These are phyloP conservation scores for Kwoniella heveanensis DNA, from an alignment of 768 basidiomycete species.

Conservation along the genomic window DNA sequence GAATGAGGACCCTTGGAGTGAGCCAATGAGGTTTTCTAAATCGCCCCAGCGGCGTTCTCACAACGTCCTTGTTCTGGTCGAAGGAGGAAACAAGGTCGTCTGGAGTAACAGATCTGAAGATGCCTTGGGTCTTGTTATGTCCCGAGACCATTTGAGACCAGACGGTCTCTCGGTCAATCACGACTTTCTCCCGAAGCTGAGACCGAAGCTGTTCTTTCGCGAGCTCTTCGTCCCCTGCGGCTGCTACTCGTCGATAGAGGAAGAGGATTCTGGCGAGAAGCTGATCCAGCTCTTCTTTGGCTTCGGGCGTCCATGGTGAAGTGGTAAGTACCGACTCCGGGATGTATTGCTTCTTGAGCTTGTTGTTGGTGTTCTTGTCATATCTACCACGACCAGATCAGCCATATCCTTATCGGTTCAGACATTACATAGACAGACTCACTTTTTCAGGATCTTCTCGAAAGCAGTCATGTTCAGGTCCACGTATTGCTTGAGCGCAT, in stretches of 20 bases:
- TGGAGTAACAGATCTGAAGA: conserved; percentile 45
- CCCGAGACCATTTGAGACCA: conserved; percentile 70
- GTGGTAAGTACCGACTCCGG: conserved; percentile 69
- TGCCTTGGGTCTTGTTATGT: conserved; percentile 64
- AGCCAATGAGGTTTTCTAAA: conserved; percentile 62
- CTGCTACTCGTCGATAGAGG: conserved; percentile 83
- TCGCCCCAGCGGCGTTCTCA: conserved; percentile 69
- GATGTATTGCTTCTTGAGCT: conserved; percentile 76
- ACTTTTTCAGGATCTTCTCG: conserved; percentile 95
- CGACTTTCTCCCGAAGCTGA: conserved; percentile 81
- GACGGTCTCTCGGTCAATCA: conserved; percentile 96
- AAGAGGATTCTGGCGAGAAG: conserved; percentile 66
- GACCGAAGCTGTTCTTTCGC: conserved; percentile 82
- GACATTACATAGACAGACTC: conserved; percentile 44
- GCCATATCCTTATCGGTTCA: not conserved
- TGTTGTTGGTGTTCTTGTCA: conserved; percentile 79
- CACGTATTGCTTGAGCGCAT: conserved; percentile 78
- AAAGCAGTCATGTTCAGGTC: conserved; percentile 92
- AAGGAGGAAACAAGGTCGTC: conserved; percentile 59
- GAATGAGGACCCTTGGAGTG: conserved; percentile 66
- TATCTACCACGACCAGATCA: too few relatives aligned
- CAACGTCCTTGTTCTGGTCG: conserved; percentile 58
- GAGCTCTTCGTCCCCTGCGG: conserved; percentile 66
- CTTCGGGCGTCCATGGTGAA: conserved; percentile 67
- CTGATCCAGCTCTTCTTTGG: conserved; percentile 67